Evolutionary conservation across 139 green algal species (phyloP), one percentile per base, ranked within the genome.

Genomic region (Tetraselmis chui): DNA sequence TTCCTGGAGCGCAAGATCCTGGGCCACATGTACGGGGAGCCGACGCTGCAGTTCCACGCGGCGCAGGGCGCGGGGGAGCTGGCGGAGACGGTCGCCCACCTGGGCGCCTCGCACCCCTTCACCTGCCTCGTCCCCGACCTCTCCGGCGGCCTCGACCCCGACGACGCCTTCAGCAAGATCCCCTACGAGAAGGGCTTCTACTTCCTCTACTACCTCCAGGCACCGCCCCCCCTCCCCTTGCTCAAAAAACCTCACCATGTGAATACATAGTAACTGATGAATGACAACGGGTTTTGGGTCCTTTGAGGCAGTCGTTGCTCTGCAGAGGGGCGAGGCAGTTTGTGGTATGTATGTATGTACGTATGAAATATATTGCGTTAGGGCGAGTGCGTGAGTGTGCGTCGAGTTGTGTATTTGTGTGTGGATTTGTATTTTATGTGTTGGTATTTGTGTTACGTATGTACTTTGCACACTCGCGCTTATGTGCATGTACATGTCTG

Each of bases 111-210:
- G 24, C 88, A 94, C 85, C 83, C 85, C 2, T 90, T 88, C 87
- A 94, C 91, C 23, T 2, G 59, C 0, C 86, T 94, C 0, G 83
- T 92, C 22, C 87, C 90, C 0, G 87, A 94, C 79, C 85, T 94
- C 18, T 85, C 78, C 28, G 85, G 81, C 0, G 95, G 93, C 0
- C 80, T 88, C 1, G 95, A 98, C 87, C 95, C 95, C 0, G 95
- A 98, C 84, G 95, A 97, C 79, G 91, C 91, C 0, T 98, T 98
- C 87, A 88, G 30, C n/a, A 85, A 78, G 28, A 81, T 93, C 2
- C 89, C 88, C 0, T 95, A 95, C 80, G 92, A 95, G 81, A 95
- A 98, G 82, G 95, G 95, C 77, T 98, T 97, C 82, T 91, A 92
- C 75, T 94, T 98, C 83, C 85, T 98, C 0, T 92, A 93, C 84